These are phyloP conservation scores for Metschnikowia peoriensis DNA, from an alignment of 805 yeast genomes.

Conservation along the genomic window DNA sequence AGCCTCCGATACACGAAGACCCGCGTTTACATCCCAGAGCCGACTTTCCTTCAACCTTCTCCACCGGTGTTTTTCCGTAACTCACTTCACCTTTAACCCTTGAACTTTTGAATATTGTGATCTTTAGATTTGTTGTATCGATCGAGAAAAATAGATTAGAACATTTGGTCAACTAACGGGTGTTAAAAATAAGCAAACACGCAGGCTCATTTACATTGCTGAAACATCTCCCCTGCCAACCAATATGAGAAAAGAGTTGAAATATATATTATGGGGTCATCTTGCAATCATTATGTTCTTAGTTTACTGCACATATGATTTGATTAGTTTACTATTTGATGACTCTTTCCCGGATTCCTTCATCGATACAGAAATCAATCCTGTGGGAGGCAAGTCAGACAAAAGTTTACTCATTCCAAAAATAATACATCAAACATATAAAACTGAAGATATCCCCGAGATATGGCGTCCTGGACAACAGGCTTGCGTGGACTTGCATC, in stretches of 20 bases:
- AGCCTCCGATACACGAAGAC: not conserved
- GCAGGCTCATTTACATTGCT: not conserved
- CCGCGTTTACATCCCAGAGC: not conserved
- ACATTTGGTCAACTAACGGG: too few relatives aligned
- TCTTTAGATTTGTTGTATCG: not conserved
- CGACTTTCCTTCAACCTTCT: not conserved
- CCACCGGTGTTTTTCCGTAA: not conserved
- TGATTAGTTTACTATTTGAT: conserved; percentile 71
- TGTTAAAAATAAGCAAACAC: not conserved
- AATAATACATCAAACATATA: conserved; percentile 92
- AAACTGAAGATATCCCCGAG: conserved; percentile 73
- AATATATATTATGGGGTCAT: conserved; percentile 60
- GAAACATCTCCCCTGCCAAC: not conserved
- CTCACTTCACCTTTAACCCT: not conserved
- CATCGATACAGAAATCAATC: conserved; percentile 59
- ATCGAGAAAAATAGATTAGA: not conserved
- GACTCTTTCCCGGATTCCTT: conserved; percentile 66
- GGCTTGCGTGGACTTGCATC: conserved; percentile 73
- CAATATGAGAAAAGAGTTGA: conserved; percentile 63
- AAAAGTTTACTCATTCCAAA: conserved; percentile 71
- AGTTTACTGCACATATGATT: conserved; percentile 65
- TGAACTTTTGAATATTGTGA: too few relatives aligned
- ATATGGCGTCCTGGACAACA: conserved; percentile 78
- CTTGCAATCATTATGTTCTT: conserved; percentile 50
- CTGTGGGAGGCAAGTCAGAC: conserved; percentile 41